Percentiles rank a stretch among this genome's conserved stretches.
phyloP scores from a whole-genome alignment of 805 yeast genomes.

The Ogataea saltuana region DNA sequence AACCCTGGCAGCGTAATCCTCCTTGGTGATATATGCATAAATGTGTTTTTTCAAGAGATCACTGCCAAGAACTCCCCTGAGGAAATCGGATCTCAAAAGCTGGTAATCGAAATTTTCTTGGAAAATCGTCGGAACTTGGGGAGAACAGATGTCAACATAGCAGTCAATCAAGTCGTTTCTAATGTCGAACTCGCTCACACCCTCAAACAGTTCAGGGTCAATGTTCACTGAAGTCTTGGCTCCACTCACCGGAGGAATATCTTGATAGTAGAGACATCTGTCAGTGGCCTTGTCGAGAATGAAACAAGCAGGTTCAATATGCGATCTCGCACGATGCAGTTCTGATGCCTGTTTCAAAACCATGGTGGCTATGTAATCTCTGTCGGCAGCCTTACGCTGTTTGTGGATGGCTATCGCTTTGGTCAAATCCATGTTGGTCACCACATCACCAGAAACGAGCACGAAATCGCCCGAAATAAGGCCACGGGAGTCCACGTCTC shows the following conservation, averaged over 20 bases:
- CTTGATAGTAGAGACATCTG: conserved; percentile 83
- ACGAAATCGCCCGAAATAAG: conserved; percentile 87
- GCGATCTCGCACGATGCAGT: conserved; percentile 79
- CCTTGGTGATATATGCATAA: conserved; percentile 79
- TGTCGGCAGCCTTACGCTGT: conserved; percentile 69
- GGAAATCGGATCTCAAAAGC: conserved; percentile 79
- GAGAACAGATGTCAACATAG: conserved; percentile 92
- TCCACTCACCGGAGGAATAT: conserved; percentile 57
- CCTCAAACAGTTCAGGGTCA: conserved; percentile 82
- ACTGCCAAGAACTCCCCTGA: conserved; percentile 85
- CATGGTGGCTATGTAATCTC: conserved; percentile 93
- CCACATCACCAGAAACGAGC: conserved; percentile 90
- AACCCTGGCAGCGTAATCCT: conserved; percentile 91
- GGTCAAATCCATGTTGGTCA: conserved; percentile 83
- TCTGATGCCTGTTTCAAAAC: conserved; percentile 84
- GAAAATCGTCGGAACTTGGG: conserved; percentile 91
- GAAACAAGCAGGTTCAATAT: conserved; percentile 80
- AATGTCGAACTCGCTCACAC: conserved; percentile 71
- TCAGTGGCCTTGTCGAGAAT: conserved; percentile 71
- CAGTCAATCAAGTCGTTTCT: conserved; percentile 96
- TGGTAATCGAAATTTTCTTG: conserved; percentile 97
- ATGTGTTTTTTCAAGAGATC: conserved; percentile 89
- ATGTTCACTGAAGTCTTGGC: conserved; percentile 54
- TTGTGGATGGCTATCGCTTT: conserved; percentile 74
- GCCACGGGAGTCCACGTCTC: conserved; percentile 91